Base-by-base conservation (phyloP, 2,329 filamentous ascomycete genomes). In the Ophiostoma fasciatum region DNA sequence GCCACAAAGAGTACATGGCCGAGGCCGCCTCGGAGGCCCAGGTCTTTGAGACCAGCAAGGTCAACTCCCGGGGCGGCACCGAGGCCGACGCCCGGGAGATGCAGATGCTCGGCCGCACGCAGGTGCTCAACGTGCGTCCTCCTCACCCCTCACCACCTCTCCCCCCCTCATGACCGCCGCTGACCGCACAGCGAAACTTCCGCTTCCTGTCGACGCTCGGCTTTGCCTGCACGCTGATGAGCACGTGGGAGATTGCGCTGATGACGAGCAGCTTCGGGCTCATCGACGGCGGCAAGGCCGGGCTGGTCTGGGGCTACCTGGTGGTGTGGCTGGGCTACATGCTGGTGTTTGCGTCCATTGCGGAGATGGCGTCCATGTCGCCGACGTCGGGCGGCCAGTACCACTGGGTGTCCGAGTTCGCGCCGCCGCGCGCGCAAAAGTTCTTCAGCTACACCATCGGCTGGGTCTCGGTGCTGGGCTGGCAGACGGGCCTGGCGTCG, bases 351-450 rank as follows among this genome's bases (percentile, higher is more conserved):
- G 49, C 49, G 19, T 51, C 55, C 4, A 56, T 57, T 27, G 49
- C 52, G 11, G 62, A 64, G 48, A 55, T 63, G 42, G 57, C 58
- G 2, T 63, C 59, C 0, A 63, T 64, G 43, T 59, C 66, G 41
- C 44, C 69, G 46, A 47, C 71, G 45, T 38, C 66, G 0, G 71
- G 68, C 31, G 71, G 71, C 8, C 68, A 76, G 51, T 75, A 74
- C 43, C 68, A 73, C 47, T 74, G 69, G 68, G 66, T 73, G 0
- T 67, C 63, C 1, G 63, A 68, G 44, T 61, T 73, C 37, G 63
- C 63, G 3, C 63, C 67, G 1, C 51, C 51, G 2, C 53, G 52
- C 14, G 59, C 57, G 21, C 62, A 71, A 43, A 68, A 64, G 38
- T 62, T 67, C 33, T 52, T 74, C 6, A 71, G 66, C 42, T 74